These are phyloP conservation scores for Leishmania major DNA, from an alignment of 208 protist genomes.

Conservation along the genomic window DNA sequence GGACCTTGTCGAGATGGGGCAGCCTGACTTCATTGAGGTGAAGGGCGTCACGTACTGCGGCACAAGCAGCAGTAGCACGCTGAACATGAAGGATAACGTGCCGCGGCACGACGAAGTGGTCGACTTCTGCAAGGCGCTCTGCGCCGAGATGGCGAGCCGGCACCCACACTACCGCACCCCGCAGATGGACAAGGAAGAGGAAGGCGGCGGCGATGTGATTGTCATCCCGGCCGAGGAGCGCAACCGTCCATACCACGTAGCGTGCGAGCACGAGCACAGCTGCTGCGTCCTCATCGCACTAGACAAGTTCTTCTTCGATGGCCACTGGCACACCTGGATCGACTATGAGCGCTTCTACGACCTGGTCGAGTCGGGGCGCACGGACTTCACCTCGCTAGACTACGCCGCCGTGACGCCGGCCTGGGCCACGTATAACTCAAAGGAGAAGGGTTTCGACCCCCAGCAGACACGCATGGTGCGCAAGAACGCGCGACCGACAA, in stretches of 20 bases:
- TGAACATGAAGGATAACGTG: conserved; percentile 95
- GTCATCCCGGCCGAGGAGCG: conserved; percentile 38
- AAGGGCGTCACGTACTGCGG: conserved; percentile 96
- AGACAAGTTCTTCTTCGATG: conserved; percentile 81
- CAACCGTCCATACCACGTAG: conserved; percentile 83
- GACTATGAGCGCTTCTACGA: conserved; percentile 86
- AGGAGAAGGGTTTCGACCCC: conserved; percentile 91
- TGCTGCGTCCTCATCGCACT: conserved; percentile 92
- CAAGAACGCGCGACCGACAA: conserved; percentile 60
- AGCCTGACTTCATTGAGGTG: conserved; percentile 96
- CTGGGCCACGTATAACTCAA: conserved; percentile 84
- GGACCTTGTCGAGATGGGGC: conserved; percentile 88
- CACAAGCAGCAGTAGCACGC: conserved; percentile 72
- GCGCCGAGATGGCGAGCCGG: conserved; percentile 48
- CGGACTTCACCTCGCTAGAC: conserved; percentile 73
- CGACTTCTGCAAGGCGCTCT: conserved; percentile 81
- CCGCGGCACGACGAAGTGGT: conserved; percentile 95
- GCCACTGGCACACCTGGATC: conserved; percentile 92
- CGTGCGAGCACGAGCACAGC: conserved; percentile 93
- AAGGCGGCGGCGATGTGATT: conserved; percentile 15
- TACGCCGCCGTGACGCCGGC: conserved; percentile 77
- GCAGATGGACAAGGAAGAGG: conserved; percentile 26
- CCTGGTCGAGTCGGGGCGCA: conserved; percentile 50
- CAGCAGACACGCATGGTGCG: conserved; percentile 66
- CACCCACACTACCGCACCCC: conserved; percentile 41